Base-by-base conservation (phyloP, 2,329 filamentous ascomycete species). In the Pseudovirgaria hyperparasitica region DNA sequence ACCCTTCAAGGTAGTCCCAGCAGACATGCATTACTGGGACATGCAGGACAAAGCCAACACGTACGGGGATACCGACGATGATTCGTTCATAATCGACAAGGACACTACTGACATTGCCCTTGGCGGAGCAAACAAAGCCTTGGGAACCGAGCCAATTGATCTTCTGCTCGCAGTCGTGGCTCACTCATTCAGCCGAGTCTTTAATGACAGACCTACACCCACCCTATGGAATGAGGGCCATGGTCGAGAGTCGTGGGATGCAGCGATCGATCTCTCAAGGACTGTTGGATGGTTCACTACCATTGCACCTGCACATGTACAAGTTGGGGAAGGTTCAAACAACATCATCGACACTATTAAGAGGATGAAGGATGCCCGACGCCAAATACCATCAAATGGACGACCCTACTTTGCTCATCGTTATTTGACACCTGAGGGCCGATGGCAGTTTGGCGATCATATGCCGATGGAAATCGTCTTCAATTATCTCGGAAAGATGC, bases 271-370 rank as follows among this genome's bases (percentile, higher is more conserved):
- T 43, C 57, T 72, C 1, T 60, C 62, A 4, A 55, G 68, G 27
- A 73, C 69, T 0, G 67, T 74, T 0, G 70, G 70, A 2, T 73
- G 68, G 68, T 72, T 74, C 35, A 71, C 68, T 2, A 62, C 67
- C 0, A 48, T 74, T 9, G 67, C 61, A 25, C 70, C 70, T 0
- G 50, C 72, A 5, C 39, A 38, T 16, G 52, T 56, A 2, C 48
- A 64, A 3, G 54, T 56, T 6, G 39, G 60, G 1, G 55, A 62
- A 2, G 47, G 52, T 3, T 45, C 54, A 2, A 60, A 66, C 17
- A 65, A 71, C 31, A 45, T 72, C 10, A 45, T 70, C 20, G 53
- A 64, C 9, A 59, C 65, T 0, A 45, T 72, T 8, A 61, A 61
- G n/a, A 50, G 60, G 14, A 52, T 70, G 23, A 73, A 73, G 39